Conservation (phyloP, 768 basidiomycete genomes). For the Lentinula lateritia region DNA sequence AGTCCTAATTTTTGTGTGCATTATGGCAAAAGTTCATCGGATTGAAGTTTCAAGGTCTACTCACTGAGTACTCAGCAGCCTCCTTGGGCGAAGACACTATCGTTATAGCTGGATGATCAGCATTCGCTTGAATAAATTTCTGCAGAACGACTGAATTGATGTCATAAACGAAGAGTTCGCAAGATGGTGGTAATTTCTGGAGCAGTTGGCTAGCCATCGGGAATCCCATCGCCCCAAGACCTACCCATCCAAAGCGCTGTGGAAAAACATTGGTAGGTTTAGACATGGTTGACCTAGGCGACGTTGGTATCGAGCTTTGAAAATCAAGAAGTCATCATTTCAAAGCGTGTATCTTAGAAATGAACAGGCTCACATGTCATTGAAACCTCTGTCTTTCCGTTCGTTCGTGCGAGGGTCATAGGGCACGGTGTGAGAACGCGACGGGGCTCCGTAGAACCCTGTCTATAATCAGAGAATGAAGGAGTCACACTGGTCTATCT, state of each 20-base stretch:
- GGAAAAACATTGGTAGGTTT: constrained; percentile 10
- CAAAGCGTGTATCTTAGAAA: neutral
- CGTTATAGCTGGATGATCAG: constrained; percentile 15
- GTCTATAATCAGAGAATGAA: neutral
- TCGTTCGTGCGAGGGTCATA: neutral
- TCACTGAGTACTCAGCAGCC: constrained; percentile 30
- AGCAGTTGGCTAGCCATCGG: constrained; percentile 35
- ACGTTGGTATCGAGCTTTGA: neutral
- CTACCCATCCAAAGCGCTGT: constrained; percentile 30
- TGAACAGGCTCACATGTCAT: too few species aligned
- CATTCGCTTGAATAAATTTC: constrained; percentile 20
- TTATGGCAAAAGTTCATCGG: neutral
- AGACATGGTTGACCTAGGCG: neutral
- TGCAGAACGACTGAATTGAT: constrained; percentile 21
- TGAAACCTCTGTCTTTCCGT: too few species aligned
- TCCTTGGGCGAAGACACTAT: constrained; percentile 21
- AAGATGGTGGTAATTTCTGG: constrained; percentile 21
- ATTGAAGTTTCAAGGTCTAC: constrained; percentile 6
- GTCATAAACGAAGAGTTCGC: constrained; percentile 28
- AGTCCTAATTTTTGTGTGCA: constrained; percentile 21
- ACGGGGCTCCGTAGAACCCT: neutral
- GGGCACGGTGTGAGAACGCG: neutral
- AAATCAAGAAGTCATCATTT: neutral
- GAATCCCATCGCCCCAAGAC: constrained; percentile 39
- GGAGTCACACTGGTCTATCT: neutral